phyloP scores from a whole-genome alignment of 2,329 filamentous ascomycete genomes.

The Furcasterigmium furcatum region DNA sequence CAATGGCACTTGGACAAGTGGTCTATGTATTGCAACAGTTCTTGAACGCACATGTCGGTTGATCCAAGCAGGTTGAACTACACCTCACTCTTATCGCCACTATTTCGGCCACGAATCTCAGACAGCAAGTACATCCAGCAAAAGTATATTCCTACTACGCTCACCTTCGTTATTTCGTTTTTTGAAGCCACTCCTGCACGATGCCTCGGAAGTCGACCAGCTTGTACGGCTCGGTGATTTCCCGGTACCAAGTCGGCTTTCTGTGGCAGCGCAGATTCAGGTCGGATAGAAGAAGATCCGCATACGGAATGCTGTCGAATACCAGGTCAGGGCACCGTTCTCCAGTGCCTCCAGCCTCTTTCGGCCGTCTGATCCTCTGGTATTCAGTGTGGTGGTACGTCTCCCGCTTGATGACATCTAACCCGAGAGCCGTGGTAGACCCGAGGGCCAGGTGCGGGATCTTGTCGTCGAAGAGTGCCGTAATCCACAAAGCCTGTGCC shows the following conservation, averaged over 20 bases:
- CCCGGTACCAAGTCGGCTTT: conserved; percentile 6
- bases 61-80: no score
- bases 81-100: no score
- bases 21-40: no score
- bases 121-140: no score
- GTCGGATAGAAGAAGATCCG: conserved; percentile 7
- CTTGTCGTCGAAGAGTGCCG: conserved; percentile 29
- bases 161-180: no score
- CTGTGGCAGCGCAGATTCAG: conserved; percentile 3
- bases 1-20: no score
- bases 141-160: no score
- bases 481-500: conserved; percentile 42
- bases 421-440: neutral
- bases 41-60: no score
- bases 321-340: conserved; percentile 9
- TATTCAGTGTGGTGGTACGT: conserved; percentile 5
- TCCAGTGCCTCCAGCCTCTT: conserved; percentile 6
- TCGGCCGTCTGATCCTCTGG: conserved; percentile 4
- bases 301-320: conserved; percentile 7
- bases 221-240: conserved; percentile 4
- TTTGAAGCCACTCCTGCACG: neutral
- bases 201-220: conserved; percentile 5
- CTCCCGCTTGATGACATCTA: no score
- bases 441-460: conserved; percentile 23
- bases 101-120: no score